These are phyloP conservation scores for Hemileccinum impolitum DNA, from an alignment of 768 basidiomycete species.

Conservation along the genomic window DNA sequence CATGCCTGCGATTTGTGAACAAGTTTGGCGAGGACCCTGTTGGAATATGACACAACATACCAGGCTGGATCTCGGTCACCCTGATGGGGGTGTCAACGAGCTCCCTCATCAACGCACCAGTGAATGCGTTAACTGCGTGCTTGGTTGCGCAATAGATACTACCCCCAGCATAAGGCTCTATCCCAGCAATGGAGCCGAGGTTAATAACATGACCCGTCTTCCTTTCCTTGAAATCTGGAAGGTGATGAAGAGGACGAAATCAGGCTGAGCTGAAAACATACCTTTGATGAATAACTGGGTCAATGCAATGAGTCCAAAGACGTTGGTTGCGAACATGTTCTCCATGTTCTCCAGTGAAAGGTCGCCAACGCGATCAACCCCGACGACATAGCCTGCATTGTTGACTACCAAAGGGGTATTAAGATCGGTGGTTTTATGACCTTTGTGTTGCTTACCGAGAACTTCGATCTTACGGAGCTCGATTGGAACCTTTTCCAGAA, in stretches of 20 bases:
- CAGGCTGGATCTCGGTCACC: constrained; percentile 93
- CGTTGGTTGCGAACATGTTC: constrained; percentile 77
- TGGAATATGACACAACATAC: constrained; percentile 34
- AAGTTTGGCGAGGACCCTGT: background rate
- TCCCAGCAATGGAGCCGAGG: constrained; percentile 88
- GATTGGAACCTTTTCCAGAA: constrained; percentile 69
- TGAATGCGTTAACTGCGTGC: constrained; percentile 83
- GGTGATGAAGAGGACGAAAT: constrained; percentile 9
- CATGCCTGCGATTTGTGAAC: constrained; percentile 50
- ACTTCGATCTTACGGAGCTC: constrained; percentile 76
- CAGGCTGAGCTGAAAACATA: constrained; percentile 8
- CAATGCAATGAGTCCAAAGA: constrained; percentile 79
- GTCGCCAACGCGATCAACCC: constrained; percentile 82
- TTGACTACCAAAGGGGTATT: constrained; percentile 42
- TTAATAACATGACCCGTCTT: constrained; percentile 90
- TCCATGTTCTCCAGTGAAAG: constrained; percentile 77
- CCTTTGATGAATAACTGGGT: constrained; percentile 73
- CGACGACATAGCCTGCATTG: constrained; percentile 89
- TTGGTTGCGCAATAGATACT: constrained; percentile 93
- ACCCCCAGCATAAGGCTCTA: constrained; percentile 86
- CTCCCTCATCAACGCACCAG: constrained; percentile 75
- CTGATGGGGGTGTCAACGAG: constrained; percentile 91
- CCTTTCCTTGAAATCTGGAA: constrained; percentile 70
- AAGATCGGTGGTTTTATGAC: background rate
- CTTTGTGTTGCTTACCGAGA: constrained; percentile 52